A percentile compares a stretch with the other conserved stretches of the same genome.
phyloP scores from a whole-genome alignment of 352 stramenopile species.

The Pythium brassicae region DNA sequence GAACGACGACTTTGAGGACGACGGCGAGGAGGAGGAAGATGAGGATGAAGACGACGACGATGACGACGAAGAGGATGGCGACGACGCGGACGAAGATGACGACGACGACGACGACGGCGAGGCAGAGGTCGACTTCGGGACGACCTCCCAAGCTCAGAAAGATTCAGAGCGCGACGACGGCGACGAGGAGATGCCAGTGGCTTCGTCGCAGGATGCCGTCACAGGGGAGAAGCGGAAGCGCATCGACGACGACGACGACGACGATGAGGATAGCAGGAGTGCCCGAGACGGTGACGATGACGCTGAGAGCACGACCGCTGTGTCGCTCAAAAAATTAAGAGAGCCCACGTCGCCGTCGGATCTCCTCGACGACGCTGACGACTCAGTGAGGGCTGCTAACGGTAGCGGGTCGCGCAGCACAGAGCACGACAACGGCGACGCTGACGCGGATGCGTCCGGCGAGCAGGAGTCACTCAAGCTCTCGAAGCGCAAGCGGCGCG shows the following conservation, averaged over 20 bases:
- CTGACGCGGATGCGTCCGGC: conserved; percentile 9
- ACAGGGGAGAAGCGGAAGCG: conserved; percentile 24
- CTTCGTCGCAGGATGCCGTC: conserved; percentile 5
- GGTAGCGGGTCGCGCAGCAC: background rate
- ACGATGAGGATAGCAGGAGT: conserved; percentile 28
- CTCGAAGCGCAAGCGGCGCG: conserved; percentile 52
- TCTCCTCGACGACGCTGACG: background rate
- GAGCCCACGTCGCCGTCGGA: conserved; percentile 6
- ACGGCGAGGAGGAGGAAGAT: conserved; percentile 54
- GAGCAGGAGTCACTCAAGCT: conserved; percentile 23
- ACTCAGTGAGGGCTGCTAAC: background rate
- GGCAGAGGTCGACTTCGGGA: conserved; percentile 47
- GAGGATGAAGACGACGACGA: conserved; percentile 58
- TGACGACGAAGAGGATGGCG: conserved; percentile 42
- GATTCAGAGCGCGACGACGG: conserved; percentile 12
- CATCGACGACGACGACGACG: conserved; percentile 29
- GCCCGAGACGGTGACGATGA: conserved; percentile 24
- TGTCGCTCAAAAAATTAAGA: conserved; percentile 11
- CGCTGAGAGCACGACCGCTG: conserved; percentile 11
- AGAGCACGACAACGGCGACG: conserved; percentile 11
- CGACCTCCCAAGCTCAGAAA: background rate
- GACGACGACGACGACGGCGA: conserved; percentile 37
- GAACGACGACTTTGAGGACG: conserved; percentile 51
- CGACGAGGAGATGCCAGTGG: conserved; percentile 13
- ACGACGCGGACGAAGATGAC: conserved; percentile 25